These are phyloP conservation scores for Amborella trichopoda DNA, from an alignment of 164 flowering plant species.

Conservation along the genomic window DNA sequence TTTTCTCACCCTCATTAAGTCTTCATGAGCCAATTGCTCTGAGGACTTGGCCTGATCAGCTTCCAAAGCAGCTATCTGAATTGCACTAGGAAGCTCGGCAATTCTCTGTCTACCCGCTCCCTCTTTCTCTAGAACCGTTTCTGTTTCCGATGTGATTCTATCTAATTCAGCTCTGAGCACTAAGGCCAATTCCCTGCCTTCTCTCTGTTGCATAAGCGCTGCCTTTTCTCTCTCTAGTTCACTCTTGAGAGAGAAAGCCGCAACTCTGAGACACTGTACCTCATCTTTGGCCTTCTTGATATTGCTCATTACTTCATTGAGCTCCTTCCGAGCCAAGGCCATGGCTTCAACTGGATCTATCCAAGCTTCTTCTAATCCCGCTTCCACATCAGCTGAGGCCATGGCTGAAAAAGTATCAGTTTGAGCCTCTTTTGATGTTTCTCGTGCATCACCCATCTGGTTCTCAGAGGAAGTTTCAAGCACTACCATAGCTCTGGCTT, in stretches of 20 bases:
- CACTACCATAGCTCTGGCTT: constrained; percentile 38
- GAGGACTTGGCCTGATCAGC: constrained; percentile 61
- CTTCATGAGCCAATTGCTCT: constrained; percentile 45
- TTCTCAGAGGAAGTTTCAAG: constrained; percentile 17
- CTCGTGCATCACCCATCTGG: constrained; percentile 11
- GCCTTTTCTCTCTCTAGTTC: constrained; percentile 70
- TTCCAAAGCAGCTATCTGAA: constrained; percentile 61
- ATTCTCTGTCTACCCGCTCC: constrained; percentile 63
- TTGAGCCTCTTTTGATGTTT: constrained; percentile 14
- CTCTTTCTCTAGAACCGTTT: constrained; percentile 47
- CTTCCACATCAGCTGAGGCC: constrained; percentile 8
- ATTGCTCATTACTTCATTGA: constrained; percentile 65
- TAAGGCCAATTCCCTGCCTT: constrained; percentile 79
- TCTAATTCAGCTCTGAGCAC: constrained; percentile 77
- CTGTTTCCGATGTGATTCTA: constrained; percentile 40
- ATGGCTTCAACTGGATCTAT: constrained; percentile 36
- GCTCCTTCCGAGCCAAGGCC: constrained; percentile 55
- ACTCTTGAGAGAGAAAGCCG: constrained; percentile 49
- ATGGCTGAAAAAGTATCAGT: not conserved
- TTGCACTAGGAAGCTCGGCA: constrained; percentile 62
- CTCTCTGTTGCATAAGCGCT: constrained; percentile 63
- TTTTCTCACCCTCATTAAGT: constrained; percentile 54
- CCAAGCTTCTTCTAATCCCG: too few species aligned
- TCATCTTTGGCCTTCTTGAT: constrained; percentile 64
- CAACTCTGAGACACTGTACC: constrained; percentile 56